These are phyloP conservation scores for Punctularia strigosozonata DNA, from an alignment of 768 basidiomycete genomes.

Conservation along the genomic window DNA sequence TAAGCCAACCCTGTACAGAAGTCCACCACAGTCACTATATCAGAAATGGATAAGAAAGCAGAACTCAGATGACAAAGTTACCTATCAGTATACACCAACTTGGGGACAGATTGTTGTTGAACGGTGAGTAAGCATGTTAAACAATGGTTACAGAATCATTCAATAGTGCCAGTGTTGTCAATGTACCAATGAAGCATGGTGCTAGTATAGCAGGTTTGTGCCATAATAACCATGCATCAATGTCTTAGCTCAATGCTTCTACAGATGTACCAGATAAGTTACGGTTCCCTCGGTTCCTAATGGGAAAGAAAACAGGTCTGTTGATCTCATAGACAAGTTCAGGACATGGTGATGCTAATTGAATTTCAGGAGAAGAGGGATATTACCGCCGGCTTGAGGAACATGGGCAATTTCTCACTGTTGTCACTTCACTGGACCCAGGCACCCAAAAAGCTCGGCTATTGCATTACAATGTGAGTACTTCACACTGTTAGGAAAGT, in stretches of 20 bases:
- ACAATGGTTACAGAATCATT: not conserved
- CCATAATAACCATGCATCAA: slow-evolving; percentile 9
- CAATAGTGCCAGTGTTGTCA: slow-evolving; percentile 28
- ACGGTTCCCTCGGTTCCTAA: not conserved
- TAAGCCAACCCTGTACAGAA: slow-evolving; percentile 28
- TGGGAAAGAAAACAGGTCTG: slow-evolving; percentile 2
- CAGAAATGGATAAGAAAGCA: slow-evolving; percentile 27
- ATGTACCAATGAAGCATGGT: slow-evolving; percentile 37
- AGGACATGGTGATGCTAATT: not conserved
- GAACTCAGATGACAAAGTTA: slow-evolving; percentile 20
- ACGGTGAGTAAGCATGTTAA: slow-evolving; percentile 27
- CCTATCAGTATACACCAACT: slow-evolving; percentile 44
- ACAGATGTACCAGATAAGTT: slow-evolving; percentile 8
- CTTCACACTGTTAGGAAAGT: not conserved
- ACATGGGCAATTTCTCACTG: too few relatives aligned
- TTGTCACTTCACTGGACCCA: too few relatives aligned
- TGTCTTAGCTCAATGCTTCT: slow-evolving; percentile 30
- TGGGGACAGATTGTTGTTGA: slow-evolving; percentile 34
- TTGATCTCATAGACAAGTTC: not conserved
- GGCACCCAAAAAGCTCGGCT: too few relatives aligned
- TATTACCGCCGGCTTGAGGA: too few relatives aligned
- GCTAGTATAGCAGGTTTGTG: slow-evolving; percentile 41
- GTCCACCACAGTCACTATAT: slow-evolving; percentile 30
- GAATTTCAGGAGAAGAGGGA: slow-evolving; percentile 27
- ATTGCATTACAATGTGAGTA: slow-evolving; percentile 33